Base-by-base conservation (phyloP, 345 rosid genomes). In the Diplotaxis tenuifolia region DNA sequence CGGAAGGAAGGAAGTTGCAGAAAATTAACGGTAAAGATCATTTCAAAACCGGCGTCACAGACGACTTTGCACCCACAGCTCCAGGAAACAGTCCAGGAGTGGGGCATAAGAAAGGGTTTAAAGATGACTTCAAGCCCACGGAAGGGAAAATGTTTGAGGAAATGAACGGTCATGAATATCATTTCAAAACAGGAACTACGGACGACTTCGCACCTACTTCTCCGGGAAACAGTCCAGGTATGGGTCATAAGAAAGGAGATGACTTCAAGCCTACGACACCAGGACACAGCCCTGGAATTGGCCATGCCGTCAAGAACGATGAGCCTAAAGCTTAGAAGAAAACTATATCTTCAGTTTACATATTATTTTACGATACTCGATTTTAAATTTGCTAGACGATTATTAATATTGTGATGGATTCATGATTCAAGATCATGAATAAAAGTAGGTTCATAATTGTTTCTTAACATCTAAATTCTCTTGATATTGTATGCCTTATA, bases 221-320 rank as follows among this genome's bases (percentile, higher is more conserved):
- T 34, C 73, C 69, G 9, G 73, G 65, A 8, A 56, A 66, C 14
- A 86, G 75, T 49, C 65, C 62, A 0, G 73, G 56, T 8, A 25
- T 75, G 42, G 73, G 67, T 1, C 79, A 76, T 65, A 66, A 72
- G 57, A 77, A 71, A 59, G 76, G 55, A 4, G 77, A 84, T 32
- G 85, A 72, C 65, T 82, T 82, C 69, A 65, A 75, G 23, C 83
- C 90, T 10, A 85, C 84, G 1, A 38, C 63, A 42, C 89, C 88
- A 0, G 84, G 85, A 9, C 86, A 80, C 60, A 85, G 87, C 71
- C 86, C 84, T 0, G 89, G 86, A 1, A 56, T 81, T 27, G 88
- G 87, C 42, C 89, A 87, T 76, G 65, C 65, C 55, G 45, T 68
- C 66, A 59, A 58, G 67, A 76, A 61, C 25, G 53, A 65, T 10